A percentile compares a stretch with the other conserved stretches of the same genome.
Conservation (phyloP, 2,329 filamentous ascomycete species). For the Boeremia exigua region DNA sequence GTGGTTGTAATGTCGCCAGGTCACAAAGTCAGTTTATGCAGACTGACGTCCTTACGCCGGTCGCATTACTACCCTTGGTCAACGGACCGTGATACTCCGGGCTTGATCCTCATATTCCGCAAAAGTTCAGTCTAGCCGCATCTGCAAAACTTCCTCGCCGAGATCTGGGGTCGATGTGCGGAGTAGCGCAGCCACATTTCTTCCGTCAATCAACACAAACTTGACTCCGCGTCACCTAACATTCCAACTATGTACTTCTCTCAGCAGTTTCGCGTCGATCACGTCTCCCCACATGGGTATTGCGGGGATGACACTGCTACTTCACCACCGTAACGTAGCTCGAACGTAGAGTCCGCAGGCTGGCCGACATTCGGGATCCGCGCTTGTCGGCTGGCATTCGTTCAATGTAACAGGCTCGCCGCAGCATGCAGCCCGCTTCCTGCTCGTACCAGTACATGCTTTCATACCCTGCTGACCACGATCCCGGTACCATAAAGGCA, state of each 20-base stretch:
- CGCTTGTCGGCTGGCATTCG: background rate
- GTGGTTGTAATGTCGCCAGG: background rate
- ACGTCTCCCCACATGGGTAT: background rate
- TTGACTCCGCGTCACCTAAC: background rate
- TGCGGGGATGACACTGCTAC: background rate
- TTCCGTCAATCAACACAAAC: conserved; percentile 37
- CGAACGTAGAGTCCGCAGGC: background rate
- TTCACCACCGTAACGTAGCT: background rate
- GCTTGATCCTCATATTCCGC: conserved; percentile 13
- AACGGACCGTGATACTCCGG: conserved; percentile 14
- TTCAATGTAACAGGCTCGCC: background rate
- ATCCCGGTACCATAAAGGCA: conserved; percentile 6
- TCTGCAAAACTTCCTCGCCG: conserved; percentile 9
- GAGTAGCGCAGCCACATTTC: conserved; percentile 34
- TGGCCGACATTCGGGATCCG: background rate
- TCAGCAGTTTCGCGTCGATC: background rate
- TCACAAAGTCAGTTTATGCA: background rate
- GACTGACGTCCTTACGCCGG: conserved; percentile 3
- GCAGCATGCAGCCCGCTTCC: conserved; percentile 2
- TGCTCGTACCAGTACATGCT: conserved; percentile 4
- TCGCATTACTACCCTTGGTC: conserved; percentile 2
- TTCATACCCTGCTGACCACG: conserved; percentile 2
- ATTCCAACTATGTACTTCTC: background rate
- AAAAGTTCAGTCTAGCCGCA: conserved; percentile 1
- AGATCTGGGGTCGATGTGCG: conserved; percentile 27